Conservation (phyloP, 2,329 filamentous ascomycete species). For the Monilinia aucupariae region DNA sequence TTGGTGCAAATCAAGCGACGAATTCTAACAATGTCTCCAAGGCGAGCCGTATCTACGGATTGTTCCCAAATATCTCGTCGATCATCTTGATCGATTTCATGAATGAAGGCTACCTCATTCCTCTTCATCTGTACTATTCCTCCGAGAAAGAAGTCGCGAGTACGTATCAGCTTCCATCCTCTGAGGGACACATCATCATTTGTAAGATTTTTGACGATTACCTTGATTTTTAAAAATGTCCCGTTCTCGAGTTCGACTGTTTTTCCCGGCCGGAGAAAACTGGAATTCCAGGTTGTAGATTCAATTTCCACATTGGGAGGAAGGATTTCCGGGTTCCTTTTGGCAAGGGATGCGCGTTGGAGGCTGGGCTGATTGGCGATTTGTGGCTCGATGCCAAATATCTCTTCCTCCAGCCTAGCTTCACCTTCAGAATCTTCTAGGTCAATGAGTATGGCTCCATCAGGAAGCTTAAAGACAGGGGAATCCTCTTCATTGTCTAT, state of each 20-base stretch:
- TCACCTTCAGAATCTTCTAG: slow-evolving; percentile 3
- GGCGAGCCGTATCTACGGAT: slow-evolving; percentile 40
- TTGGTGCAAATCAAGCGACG: slow-evolving; percentile 52
- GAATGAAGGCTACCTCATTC: slow-evolving; percentile 43
- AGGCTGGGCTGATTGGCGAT: not conserved
- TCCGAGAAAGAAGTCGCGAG: slow-evolving; percentile 28
- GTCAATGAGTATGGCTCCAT: not conserved
- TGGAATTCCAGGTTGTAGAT: slow-evolving; percentile 17
- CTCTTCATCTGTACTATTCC: slow-evolving; percentile 35
- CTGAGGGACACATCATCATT: slow-evolving; percentile 34
- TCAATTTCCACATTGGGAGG: slow-evolving; percentile 36
- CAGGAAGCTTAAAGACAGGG: not conserved
- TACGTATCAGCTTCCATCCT: slow-evolving; percentile 40
- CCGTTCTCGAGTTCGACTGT: slow-evolving; percentile 26
- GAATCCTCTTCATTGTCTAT: not conserved
- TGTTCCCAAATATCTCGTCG: slow-evolving; percentile 34
- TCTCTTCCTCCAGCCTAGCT: not conserved
- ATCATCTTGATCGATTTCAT: slow-evolving; percentile 38
- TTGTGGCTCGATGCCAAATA: not conserved
- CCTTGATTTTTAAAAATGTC: slow-evolving; percentile 39
- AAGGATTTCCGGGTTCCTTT: slow-evolving; percentile 24
- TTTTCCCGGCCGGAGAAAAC: slow-evolving; percentile 27
- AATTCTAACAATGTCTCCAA: slow-evolving; percentile 37
- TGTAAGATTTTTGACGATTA: not conserved
- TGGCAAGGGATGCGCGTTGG: not conserved